Base-by-base conservation (phyloP, 2,329 filamentous ascomycete genomes). In the Byssothecium circinans region DNA sequence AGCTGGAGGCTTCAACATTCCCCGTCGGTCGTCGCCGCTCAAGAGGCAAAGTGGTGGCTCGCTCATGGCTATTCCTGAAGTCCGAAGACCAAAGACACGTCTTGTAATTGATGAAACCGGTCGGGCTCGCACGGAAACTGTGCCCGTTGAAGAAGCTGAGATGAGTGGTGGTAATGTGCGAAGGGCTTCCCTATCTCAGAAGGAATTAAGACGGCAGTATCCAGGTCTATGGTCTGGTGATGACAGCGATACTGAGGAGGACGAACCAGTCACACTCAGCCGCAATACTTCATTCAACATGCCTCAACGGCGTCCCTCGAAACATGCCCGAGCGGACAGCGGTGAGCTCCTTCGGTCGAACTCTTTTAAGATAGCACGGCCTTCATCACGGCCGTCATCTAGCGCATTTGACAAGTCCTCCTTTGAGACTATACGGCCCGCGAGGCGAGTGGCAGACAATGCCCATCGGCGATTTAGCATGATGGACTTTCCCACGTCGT, bases 31-130 rank as follows among this genome's bases (percentile, higher is more conserved):
- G 2, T 79, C 76, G 14, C 76, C 76, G 0, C 49, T 78, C 18
- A 79, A 79, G 59, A 68, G 75, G 8, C 64, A 70, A 47, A 74
- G 62, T 39, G 63, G 71, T 27, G 64, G 68, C 2, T 70, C 70
- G 14, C 66, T 78, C 2, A 70, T 69, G 29, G 69, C 75, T 7
- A 78, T 79, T 12, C 74, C 75, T 3, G 76, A 78, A 53, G 58
- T 70, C 38, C 65, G 67, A 50, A 69, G 70, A 43, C 67, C 71
- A 8, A 67, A 70, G 41, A 73, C 73, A 38, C 73, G 75, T 7
- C 69, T 79, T 17, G 65, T 78, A 30, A 70, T 79, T 29, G 76
- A 78, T 52, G 75, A 77, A 51, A 73, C 65, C 41, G 76, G 76
- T 12, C 67, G 70, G 35, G 76, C 76, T 33, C 67, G 76, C 10